Percentiles rank a stretch among this genome's conserved stretches.
Evolutionary conservation across 2,329 filamentous ascomycete genomes (phyloP).

Genomic region (Gnomoniopsis smithogilvyi): DNA sequence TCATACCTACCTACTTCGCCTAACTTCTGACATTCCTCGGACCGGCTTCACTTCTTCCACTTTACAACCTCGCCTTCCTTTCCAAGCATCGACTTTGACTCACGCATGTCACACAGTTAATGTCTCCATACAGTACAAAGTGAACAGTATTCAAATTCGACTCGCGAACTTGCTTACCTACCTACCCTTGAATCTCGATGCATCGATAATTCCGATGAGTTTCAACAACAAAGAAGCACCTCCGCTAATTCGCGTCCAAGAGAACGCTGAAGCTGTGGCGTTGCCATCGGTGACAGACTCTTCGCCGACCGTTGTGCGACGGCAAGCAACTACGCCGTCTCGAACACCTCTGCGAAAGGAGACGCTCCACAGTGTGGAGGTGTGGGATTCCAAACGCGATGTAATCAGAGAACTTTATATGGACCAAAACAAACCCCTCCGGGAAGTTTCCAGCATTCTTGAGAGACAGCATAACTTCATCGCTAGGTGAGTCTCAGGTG

Average conservation of each 20-base stretch:
- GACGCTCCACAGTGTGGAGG: slow-evolving; percentile 1
- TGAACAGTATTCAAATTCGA: not conserved
- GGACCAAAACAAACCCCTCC: slow-evolving; percentile 13
- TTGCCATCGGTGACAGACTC: not conserved
- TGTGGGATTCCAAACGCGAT: slow-evolving; percentile 11
- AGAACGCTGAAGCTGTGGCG: not conserved
- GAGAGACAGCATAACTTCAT: not conserved
- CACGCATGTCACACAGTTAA: not conserved
- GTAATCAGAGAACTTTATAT: slow-evolving; percentile 14
- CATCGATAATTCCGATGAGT: not conserved
- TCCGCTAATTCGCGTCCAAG: not conserved
- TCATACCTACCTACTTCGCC: slow-evolving; percentile 1
- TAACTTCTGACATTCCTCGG: slow-evolving; percentile 12
- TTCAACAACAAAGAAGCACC: not conserved
- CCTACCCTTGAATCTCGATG: not conserved
- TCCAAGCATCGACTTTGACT: slow-evolving; percentile 1
- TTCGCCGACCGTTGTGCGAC: not conserved
- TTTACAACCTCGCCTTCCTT: slow-evolving; percentile 3
- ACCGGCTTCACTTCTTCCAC: slow-evolving; percentile 12
- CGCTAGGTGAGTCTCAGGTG: slow-evolving; percentile 16
- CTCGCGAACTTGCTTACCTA: not conserved
- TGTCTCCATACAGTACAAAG: not conserved
- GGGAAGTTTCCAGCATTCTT: slow-evolving; percentile 4
- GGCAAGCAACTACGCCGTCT: not conserved
- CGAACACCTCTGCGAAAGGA: not conserved